phyloP scores from a whole-genome alignment of 371 early-diverging fungal genomes.

The Aphelidium insulamus region DNA sequence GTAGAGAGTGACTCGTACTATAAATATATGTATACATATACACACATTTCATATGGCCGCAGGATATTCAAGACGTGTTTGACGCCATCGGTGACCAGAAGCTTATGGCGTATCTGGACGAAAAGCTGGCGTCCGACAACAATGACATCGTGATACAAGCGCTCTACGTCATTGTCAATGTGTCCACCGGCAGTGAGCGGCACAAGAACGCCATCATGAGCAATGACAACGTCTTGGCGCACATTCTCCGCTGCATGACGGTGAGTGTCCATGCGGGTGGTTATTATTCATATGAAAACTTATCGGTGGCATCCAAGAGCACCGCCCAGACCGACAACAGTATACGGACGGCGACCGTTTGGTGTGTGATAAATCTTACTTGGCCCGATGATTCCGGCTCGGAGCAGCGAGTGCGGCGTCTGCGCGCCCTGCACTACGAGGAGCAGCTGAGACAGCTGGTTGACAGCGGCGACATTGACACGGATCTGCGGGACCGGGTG shows the following conservation, averaged over 20 bases:
- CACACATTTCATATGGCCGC: conserved; percentile 9
- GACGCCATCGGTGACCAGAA: too few species aligned
- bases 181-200: conserved; percentile 38
- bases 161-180: conserved; percentile 40
- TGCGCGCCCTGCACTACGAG: conserved; percentile 32
- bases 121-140: background rate
- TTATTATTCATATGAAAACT: background rate
- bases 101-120: too few species aligned
- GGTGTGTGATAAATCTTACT: conserved; percentile 63
- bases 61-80: conserved; percentile 6
- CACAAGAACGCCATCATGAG: conserved; percentile 41
- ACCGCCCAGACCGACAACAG: background rate
- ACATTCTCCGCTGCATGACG: conserved; percentile 32
- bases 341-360: conserved; percentile 47
- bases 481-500: conserved; percentile 52
- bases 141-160: conserved; percentile 17
- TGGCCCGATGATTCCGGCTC: conserved; percentile 38
- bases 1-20: conserved; percentile 1
- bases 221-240: conserved; percentile 23
- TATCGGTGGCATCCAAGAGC: background rate
- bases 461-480: conserved; percentile 24
- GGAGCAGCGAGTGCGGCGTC: conserved; percentile 11
- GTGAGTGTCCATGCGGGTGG: conserved; percentile 1
- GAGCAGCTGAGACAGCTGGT: conserved; percentile 22
- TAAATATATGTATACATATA: conserved; percentile 5